Base-by-base conservation (phyloP, 129 eudicot genomes). In the Ambrosia artemisiifolia region DNA sequence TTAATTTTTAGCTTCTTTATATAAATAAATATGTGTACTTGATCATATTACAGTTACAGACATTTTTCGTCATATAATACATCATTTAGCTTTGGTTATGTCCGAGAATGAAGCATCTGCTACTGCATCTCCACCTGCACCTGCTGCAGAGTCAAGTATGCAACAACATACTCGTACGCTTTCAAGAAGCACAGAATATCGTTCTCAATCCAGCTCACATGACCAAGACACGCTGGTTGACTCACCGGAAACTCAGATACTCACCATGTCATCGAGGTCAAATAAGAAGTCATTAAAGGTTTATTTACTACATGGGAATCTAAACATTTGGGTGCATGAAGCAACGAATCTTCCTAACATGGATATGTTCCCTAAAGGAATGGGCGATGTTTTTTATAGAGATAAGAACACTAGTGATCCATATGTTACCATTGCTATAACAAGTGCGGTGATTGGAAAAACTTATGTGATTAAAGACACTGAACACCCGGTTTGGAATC, bases 401-500 rank as follows among this genome's bases (percentile, higher is more conserved):
- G 66, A 32, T 9, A 85, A 82, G 73, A 88, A 90, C 59, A 88
- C 97, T 4, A 94, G 97, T 46, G 97, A 94, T 71, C 99, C 99
- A 1, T 94, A 94, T 61, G 97, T 94, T 42, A 79, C 97, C 0
- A 83, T 94, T 36, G 77, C 85, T 9, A 64, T 90, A 48, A 64
- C 89, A 7, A 84, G 70, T 50, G 89, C 97, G 20, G 93, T 93
- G 11, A 64, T 94, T 73, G 99, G 91, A 46, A 82, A 93, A 84
- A 94, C 99, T 16, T 90, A 81, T 61, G 97, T 94, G 59, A 77
- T 94, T 61, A 79, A 79, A 40, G 85, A 94, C 42, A 63, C 66
- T 7, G 99, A 94, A 70, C 86, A 90, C 75, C 99, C 99, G 8
- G 81, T 84, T 40, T 94, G 99, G 99, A 86, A 69, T 80, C 99